A percentile compares a stretch with the other conserved stretches of the same genome.
phyloP scores from a whole-genome alignment of 345 rosid genomes.

The Eutrema heterophyllum region DNA sequence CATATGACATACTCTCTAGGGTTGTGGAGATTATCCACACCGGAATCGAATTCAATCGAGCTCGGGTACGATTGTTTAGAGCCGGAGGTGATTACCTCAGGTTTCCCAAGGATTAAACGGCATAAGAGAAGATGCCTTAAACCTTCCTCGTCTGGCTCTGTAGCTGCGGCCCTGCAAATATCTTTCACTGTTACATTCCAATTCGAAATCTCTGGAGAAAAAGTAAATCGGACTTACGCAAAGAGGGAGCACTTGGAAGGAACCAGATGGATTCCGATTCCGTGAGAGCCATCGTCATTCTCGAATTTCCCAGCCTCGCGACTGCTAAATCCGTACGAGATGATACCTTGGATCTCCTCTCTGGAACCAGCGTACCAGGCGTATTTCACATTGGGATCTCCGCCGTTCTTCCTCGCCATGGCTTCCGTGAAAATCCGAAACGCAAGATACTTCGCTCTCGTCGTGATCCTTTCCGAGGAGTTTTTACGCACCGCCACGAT shows the following conservation, averaged over 20 bases:
- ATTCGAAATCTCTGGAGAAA: too few species aligned
- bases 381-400: conserved; percentile 31
- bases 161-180: conserved; percentile 15
- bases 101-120: conserved; percentile 62
- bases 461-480: not conserved
- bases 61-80: conserved; percentile 54
- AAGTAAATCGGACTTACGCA: conserved; percentile 33
- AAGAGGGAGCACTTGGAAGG: conserved; percentile 17
- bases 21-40: conserved; percentile 42
- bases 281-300: not conserved
- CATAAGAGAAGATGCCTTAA: conserved; percentile 66
- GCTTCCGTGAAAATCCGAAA: conserved; percentile 36
- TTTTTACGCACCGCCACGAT: conserved; percentile 43
- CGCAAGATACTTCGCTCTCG: conserved; percentile 28
- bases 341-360: conserved; percentile 32
- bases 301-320: not conserved
- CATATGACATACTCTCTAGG: conserved; percentile 62
- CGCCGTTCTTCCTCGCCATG: conserved; percentile 38
- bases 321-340: conserved; percentile 39
- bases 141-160: conserved; percentile 45
- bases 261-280: conserved; percentile 37
- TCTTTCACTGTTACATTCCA: not conserved
- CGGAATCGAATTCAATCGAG: conserved; percentile 57
- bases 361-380: conserved; percentile 46
- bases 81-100: conserved; percentile 46